Percentiles rank a stretch among this genome's conserved stretches.
Conservation (phyloP, 495 filamentous ascomycete genomes). For the Poronia punctata region DNA sequence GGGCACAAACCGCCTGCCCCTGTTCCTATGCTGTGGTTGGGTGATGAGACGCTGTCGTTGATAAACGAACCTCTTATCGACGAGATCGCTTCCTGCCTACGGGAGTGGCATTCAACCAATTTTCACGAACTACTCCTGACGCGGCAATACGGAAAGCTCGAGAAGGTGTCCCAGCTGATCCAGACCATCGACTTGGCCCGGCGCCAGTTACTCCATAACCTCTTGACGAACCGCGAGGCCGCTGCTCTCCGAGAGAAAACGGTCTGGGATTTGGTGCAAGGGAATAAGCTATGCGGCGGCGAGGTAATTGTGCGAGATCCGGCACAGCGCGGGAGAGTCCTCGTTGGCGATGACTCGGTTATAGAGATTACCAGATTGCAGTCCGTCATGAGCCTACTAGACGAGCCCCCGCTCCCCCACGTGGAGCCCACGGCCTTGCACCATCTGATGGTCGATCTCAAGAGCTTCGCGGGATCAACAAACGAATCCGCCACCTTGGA, state of each 20-base stretch:
- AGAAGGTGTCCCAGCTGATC: conserved; percentile 73
- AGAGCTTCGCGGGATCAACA: conserved; percentile 64
- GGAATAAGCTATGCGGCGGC: conserved; percentile 85
- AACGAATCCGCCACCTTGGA: conserved; percentile 67
- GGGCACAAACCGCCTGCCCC: conserved; percentile 78
- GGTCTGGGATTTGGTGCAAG: conserved; percentile 89
- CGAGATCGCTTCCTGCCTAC: conserved; percentile 90
- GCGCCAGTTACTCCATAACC: conserved; percentile 85
- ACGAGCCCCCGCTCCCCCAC: conserved; percentile 59
- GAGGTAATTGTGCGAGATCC: conserved; percentile 94
- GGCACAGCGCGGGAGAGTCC: conserved; percentile 67
- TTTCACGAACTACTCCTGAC: conserved; percentile 86
- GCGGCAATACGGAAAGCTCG: conserved; percentile 70
- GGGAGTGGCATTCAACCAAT: conserved; percentile 97
- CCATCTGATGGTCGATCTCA: conserved; percentile 81
- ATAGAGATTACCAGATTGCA: conserved; percentile 87
- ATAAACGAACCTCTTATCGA: conserved; percentile 87
- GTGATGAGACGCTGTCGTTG: conserved; percentile 89
- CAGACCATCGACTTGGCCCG: conserved; percentile 72
- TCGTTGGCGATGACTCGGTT: conserved; percentile 88
- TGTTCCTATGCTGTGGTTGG: conserved; percentile 94
- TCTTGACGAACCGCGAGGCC: conserved; percentile 81
- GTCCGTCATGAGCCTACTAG: conserved; percentile 90
- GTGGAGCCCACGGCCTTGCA: conserved; percentile 68
- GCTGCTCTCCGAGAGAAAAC: conserved; percentile 67